Evolutionary conservation across 345 rosid genomes (phyloP), one percentile per base, ranked within the genome.

Genomic region (Salix arbutifolia): DNA sequence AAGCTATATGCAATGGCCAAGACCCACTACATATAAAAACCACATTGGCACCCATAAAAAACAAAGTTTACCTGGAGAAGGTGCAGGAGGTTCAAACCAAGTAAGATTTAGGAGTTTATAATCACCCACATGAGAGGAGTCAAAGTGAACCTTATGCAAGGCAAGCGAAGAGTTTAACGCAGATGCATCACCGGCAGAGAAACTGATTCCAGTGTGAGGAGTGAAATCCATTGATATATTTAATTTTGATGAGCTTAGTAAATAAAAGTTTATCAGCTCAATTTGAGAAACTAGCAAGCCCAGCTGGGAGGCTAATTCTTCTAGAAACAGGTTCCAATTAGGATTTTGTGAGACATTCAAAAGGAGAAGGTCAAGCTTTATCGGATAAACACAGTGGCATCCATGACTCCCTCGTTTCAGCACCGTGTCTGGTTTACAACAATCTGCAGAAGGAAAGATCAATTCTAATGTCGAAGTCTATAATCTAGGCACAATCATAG

Each of bases 341-440:
- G 93, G 89, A 84, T 86, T 91, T 80, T 88, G 90, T 8, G 99
- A 93, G 76, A 96, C 91, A 79, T 96, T 96, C 85, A 88, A 73
- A 65, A 96, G 99, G 77, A 91, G 87, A 85, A 96, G 94, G 76
- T 93, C 99, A 70, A 96, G 89, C 90, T 92, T 93, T 83, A 96
- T 91, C n/a, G 99, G 99, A 87, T 96, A 93, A 64, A 90, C 99
- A 62, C 99, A 96, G 79, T 92, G 91, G 78, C 99, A 93, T 79
- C 84, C 92, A 77, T 73, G 86, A 82, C 84, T 87, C 75, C 88
- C 91, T 76, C 88, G 88, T 87, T 88, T 96, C 90, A 85, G 85
- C 83, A 96, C 96, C 84, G 81, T 86, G 77, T 89, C 81, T 31
- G 85, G 89, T 83, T 88, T 89, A 89, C 99, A 96, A 83, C 99